These are phyloP conservation scores for Chytriomyces confervae DNA, from an alignment of 192 early-diverging fungal species.

Conservation along the genomic window DNA sequence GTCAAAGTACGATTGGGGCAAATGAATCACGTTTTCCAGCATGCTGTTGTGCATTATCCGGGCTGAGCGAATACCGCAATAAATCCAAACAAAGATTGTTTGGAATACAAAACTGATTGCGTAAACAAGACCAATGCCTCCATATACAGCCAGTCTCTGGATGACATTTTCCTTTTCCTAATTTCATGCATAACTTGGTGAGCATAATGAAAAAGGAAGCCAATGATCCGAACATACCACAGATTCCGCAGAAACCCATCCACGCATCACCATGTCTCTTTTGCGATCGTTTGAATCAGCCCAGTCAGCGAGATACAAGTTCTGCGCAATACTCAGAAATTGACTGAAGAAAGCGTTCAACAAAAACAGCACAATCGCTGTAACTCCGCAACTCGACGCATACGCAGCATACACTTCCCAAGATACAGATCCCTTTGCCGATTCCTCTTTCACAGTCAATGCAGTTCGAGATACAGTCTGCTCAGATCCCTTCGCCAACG, in stretches of 20 bases:
- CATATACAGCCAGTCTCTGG: conserved; percentile 82
- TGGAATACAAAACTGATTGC: conserved; percentile 71
- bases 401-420: conserved; percentile 84
- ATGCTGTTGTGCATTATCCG: conserved; percentile 74
- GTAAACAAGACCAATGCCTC: conserved; percentile 73
- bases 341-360: conserved; percentile 56
- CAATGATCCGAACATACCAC: conserved; percentile 12
- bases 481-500: background rate
- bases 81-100: conserved; percentile 76
- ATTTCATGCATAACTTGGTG: conserved; percentile 63
- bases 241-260: background rate
- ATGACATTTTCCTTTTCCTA: conserved; percentile 48
- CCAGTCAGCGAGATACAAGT: conserved; percentile 59
- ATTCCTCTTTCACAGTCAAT: conserved; percentile 81
- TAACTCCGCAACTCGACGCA: conserved; percentile 72
- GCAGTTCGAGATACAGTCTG: background rate
- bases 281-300: conserved; percentile 52
- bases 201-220: conserved; percentile 24
- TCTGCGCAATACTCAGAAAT: conserved; percentile 51
- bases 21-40: conserved; percentile 73
- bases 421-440: conserved; percentile 80
- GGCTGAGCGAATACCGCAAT: conserved; percentile 81
- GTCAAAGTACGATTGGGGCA: conserved; percentile 79
- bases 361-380: conserved; percentile 64
- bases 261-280: conserved; percentile 17